phyloP scores from a whole-genome alignment of 2,329 filamentous ascomycete genomes.

The Sclerotinia glacialis region DNA sequence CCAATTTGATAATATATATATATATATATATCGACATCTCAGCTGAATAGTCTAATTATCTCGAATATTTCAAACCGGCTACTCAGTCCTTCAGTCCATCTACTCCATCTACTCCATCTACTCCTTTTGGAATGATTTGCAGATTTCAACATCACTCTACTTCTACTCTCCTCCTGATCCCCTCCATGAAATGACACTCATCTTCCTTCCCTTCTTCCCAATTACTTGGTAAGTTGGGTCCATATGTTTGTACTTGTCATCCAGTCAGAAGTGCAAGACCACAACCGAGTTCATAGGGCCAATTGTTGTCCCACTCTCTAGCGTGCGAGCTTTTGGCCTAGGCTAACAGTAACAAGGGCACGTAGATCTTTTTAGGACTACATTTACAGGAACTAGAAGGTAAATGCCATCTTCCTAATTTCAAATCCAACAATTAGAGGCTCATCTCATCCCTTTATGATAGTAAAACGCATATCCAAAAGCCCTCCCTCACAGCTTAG shows the following conservation, averaged over 20 bases:
- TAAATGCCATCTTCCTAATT: background rate
- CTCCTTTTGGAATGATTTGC: background rate
- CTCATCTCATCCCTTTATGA: background rate
- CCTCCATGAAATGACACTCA: background rate
- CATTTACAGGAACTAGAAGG: background rate
- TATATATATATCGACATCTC: too few species aligned
- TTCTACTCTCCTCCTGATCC: background rate
- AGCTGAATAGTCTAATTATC: background rate
- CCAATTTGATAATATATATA: too few species aligned
- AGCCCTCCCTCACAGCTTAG: background rate
- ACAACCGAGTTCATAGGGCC: slow-evolving; percentile 21
- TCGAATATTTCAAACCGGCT: background rate
- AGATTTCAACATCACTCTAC: too few species aligned
- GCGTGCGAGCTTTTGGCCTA: slow-evolving; percentile 6
- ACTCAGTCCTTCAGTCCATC: background rate
- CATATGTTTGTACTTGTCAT: slow-evolving; percentile 8
- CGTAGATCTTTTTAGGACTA: slow-evolving; percentile 7
- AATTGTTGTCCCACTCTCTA: slow-evolving; percentile 7
- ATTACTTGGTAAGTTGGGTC: background rate
- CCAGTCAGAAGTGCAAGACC: slow-evolving; percentile 8
- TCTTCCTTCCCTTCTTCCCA: slow-evolving; percentile 10
- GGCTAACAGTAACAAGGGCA: slow-evolving; percentile 8
- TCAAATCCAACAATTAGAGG: slow-evolving; percentile 13
- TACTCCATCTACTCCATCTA: background rate
- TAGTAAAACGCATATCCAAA: background rate